phyloP scores from a whole-genome alignment of 2,329 filamentous ascomycete genomes.

The Botrytis aclada region DNA sequence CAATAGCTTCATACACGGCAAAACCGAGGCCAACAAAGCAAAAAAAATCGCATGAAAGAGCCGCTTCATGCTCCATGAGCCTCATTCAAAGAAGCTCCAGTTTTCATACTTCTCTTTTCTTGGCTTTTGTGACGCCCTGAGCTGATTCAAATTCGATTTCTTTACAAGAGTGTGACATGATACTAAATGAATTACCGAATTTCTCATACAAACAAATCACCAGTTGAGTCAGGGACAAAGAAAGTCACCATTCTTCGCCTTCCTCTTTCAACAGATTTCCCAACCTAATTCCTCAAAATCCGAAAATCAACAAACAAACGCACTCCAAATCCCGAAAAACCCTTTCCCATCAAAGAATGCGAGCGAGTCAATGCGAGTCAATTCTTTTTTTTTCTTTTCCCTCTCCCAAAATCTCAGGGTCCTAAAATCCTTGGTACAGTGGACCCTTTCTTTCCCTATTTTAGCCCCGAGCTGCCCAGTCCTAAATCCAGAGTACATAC shows the following conservation, averaged over 20 bases:
- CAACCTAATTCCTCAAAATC: background rate
- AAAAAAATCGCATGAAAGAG: background rate
- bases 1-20: background rate
- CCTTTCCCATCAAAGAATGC: background rate
- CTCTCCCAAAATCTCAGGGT: background rate
- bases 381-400: background rate
- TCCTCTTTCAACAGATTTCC: background rate
- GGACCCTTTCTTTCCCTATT: background rate
- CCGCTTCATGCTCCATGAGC: background rate
- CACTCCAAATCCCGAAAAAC: background rate
- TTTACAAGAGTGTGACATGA: background rate
- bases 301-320: background rate
- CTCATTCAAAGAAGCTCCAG: background rate
- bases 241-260: background rate
- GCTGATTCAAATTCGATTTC: background rate
- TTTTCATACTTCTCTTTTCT: background rate
- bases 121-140: background rate
- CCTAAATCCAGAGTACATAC: background rate
- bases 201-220: background rate
- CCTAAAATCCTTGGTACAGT: background rate
- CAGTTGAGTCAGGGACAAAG: background rate
- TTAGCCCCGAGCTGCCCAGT: background rate
- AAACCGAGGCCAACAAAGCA: background rate
- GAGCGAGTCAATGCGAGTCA: background rate
- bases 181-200: background rate